A percentile compares a stretch with the other conserved stretches of the same genome.
phyloP scores from a whole-genome alignment of 345 rosid genomes.

The Physaria fendleri region DNA sequence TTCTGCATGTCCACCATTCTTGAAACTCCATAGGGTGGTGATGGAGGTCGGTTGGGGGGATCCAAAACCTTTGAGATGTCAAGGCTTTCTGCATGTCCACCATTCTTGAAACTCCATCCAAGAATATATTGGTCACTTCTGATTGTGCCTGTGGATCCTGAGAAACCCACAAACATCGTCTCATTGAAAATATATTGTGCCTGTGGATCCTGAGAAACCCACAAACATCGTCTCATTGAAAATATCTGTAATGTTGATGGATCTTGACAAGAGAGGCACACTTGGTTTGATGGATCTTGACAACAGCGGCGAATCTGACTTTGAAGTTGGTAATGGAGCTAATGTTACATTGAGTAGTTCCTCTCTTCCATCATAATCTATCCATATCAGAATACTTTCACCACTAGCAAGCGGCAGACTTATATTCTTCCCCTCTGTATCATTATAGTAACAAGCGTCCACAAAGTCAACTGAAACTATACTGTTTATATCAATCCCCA shows the following conservation, averaged over 20 bases:
- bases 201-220: constrained; percentile 48
- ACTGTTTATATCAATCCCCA: constrained; percentile 52
- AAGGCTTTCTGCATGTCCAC: constrained; percentile 18
- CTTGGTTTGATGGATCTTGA: constrained; percentile 23
- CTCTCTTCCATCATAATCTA: constrained; percentile 38
- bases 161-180: constrained; percentile 45
- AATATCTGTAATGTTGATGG: background rate
- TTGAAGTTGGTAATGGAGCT: constrained; percentile 24
- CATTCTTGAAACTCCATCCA: constrained; percentile 22
- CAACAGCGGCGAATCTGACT: background rate
- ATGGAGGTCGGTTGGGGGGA: background rate
- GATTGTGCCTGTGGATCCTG: constrained; percentile 1
- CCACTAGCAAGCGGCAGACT: constrained; percentile 35
- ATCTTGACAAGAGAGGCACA: constrained; percentile 19
- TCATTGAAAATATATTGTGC: constrained; percentile 34
- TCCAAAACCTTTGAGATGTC: constrained; percentile 34
- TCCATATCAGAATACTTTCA: constrained; percentile 38
- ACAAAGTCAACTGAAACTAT: constrained; percentile 19
- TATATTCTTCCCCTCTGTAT: background rate
- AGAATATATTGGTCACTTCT: background rate
- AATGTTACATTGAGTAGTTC: constrained; percentile 33
- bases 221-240: constrained; percentile 38
- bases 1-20: constrained; percentile 24
- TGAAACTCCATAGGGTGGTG: constrained; percentile 22
- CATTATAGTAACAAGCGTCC: constrained; percentile 30